Evolutionary conservation across 805 yeast genomes (phyloP).

Genomic region (Pichia gijzeniarum): DNA sequence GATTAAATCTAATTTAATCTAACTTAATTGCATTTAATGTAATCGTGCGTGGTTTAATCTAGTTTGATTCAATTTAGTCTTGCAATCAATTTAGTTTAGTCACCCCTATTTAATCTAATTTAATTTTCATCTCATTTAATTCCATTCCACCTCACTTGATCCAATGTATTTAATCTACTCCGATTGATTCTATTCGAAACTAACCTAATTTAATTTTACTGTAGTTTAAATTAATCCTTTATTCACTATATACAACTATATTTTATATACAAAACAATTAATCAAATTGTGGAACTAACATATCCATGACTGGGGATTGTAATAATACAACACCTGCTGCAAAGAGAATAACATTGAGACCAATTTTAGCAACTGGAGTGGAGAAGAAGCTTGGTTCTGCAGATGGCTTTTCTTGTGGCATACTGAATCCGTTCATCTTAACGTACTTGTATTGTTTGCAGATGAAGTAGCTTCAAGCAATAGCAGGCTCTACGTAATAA

Average conservation of each 20-base stretch:
- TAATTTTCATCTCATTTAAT: too few species aligned
- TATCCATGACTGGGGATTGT: conserved; percentile 74
- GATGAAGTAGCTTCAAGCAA: too few species aligned
- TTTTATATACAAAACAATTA: conserved; percentile 7
- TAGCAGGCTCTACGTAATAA: too few species aligned
- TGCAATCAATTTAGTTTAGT: too few species aligned
- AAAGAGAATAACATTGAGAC: conserved; percentile 57
- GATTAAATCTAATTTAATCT: too few species aligned
- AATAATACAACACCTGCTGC: conserved; percentile 70
- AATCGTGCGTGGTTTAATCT: too few species aligned
- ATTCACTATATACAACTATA: not conserved
- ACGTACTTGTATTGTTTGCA: not conserved
- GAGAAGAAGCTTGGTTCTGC: conserved; percentile 46
- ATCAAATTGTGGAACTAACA: conserved; percentile 64
- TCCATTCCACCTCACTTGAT: too few species aligned
- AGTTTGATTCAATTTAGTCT: too few species aligned
- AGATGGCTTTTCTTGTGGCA: conserved; percentile 17
- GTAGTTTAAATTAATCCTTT: not conserved
- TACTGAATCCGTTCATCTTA: conserved; percentile 9
- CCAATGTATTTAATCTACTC: too few species aligned
- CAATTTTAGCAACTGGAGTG: conserved; percentile 60
- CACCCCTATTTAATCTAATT: too few species aligned
- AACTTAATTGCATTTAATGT: too few species aligned
- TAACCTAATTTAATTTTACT: too few species aligned
- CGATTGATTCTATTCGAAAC: not conserved